These are phyloP conservation scores for Dactylorhiza incarnata DNA, from an alignment of 106 monocot genomes.

Conservation along the genomic window DNA sequence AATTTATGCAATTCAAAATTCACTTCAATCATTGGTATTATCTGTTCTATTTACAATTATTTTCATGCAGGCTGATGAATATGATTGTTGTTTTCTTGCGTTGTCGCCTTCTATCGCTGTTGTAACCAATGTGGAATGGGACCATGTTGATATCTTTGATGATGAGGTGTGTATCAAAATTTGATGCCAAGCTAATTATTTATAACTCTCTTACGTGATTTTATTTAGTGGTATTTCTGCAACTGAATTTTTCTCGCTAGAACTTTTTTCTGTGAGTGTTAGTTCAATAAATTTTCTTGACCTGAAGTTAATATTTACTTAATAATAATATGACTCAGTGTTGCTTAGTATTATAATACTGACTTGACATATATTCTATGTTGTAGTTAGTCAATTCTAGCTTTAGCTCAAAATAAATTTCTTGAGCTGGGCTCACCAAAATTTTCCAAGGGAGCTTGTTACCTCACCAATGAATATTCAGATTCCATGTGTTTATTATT, in stretches of 20 bases:
- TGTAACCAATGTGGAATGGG: conserved; percentile 45
- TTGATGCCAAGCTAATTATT: neutral
- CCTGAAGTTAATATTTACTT: neutral
- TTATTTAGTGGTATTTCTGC: neutral
- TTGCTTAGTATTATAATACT: neutral
- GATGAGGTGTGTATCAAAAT: conserved; percentile 20
- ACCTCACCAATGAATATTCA: no score
- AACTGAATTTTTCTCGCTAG: neutral
- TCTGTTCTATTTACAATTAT: neutral
- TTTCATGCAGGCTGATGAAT: conserved; percentile 43
- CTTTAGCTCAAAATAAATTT: no score
- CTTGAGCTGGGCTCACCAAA: no score
- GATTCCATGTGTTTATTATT: no score
- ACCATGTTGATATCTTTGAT: conserved; percentile 37
- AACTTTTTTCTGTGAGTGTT: neutral
- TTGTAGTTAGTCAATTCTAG: no score
- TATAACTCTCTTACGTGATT: neutral
- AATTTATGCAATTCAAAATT: neutral
- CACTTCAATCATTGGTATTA: neutral
- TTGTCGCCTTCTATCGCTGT: conserved; percentile 35
- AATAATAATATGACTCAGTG: neutral
- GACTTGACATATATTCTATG: no score
- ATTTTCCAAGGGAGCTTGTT: no score
- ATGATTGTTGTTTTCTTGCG: conserved; percentile 41
- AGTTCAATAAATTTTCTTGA: neutral